Evolutionary conservation across 768 basidiomycete species (phyloP).

Genomic region (Chalciporus chontae): DNA sequence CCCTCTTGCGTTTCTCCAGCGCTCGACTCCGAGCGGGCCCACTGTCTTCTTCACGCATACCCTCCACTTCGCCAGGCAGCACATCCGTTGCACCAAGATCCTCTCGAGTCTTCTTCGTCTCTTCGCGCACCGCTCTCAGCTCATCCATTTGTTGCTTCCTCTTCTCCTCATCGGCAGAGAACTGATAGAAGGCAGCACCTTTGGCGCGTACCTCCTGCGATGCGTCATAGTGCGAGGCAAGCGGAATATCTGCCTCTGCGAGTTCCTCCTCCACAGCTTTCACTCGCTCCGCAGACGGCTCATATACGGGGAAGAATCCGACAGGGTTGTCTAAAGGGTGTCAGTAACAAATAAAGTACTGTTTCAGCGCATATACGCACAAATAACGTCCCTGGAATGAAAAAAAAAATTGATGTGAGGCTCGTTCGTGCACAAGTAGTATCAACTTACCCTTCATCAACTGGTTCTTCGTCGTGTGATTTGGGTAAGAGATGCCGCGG

Average conservation of each 20-base stretch:
- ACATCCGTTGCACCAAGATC: constrained; percentile 60
- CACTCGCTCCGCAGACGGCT: constrained; percentile 76
- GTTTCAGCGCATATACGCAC: constrained; percentile 31
- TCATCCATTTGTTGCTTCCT: constrained; percentile 82
- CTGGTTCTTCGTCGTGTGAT: constrained; percentile 39
- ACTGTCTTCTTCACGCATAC: constrained; percentile 50
- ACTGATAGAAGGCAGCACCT: constrained; percentile 91
- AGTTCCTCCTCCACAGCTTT: constrained; percentile 69
- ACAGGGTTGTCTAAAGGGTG: constrained; percentile 64
- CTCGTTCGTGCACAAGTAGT: not conserved
- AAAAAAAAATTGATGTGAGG: constrained; percentile 11
- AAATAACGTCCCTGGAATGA: constrained; percentile 52
- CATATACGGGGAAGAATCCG: constrained; percentile 84
- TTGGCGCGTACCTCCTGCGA: constrained; percentile 78
- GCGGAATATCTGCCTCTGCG: constrained; percentile 66
- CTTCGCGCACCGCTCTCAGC: constrained; percentile 58
- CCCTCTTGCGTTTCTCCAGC: constrained; percentile 67
- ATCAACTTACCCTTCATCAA: constrained; percentile 54
- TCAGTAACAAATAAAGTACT: not conserved
- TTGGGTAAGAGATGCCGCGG: constrained; percentile 59
- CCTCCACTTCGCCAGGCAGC: constrained; percentile 71
- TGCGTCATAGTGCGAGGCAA: constrained; percentile 79
- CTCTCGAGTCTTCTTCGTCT: constrained; percentile 63
- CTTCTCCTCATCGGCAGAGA: constrained; percentile 81
- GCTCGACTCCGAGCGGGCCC: constrained; percentile 43